These are phyloP conservation scores for Aureobasidium sp. DNA, from an alignment of 2,329 filamentous ascomycete genomes.

Conservation along the genomic window DNA sequence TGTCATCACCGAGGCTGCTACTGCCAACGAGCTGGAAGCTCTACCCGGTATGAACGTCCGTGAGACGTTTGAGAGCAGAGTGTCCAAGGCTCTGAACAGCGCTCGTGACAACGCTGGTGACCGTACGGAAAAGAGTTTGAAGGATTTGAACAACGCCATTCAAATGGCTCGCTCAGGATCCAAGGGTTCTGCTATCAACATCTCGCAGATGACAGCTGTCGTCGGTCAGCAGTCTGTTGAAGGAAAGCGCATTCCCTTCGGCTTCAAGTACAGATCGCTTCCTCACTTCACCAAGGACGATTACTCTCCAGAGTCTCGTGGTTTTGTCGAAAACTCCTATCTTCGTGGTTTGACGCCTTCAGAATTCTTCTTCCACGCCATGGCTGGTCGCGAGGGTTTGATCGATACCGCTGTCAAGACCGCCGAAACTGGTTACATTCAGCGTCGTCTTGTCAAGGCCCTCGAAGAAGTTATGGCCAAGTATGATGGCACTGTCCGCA, in stretches of 20 bases:
- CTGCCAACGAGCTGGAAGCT: conserved; percentile 81
- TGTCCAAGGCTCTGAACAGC: conserved; percentile 86
- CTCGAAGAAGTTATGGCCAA: conserved; percentile 96
- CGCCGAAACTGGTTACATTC: conserved; percentile 97
- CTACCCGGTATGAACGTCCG: conserved; percentile 96
- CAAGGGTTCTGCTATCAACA: conserved; percentile 98
- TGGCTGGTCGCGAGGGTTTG: conserved; percentile 99
- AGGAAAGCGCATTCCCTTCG: conserved; percentile 97
- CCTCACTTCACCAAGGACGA: conserved; percentile 99
- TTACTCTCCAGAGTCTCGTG: conserved; percentile 92
- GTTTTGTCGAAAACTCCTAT: conserved; percentile 98
- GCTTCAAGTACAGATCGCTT: conserved; percentile 95
- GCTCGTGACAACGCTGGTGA: conserved; percentile 96
- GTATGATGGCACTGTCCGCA: conserved; percentile 94
- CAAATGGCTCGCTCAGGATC: conserved; percentile 95
- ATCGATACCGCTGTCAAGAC: conserved; percentile 99
- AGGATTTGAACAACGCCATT: conserved; percentile 92
- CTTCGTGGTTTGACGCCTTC: conserved; percentile 88
- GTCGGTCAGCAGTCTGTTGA: conserved; percentile 98
- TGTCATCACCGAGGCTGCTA: conserved; percentile 66
- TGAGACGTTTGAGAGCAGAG: conserved; percentile 96
- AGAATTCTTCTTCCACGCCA: conserved; percentile 99
- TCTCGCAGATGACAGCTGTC: conserved; percentile 97
- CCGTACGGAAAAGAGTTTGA: conserved; percentile 81
- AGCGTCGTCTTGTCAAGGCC: conserved; percentile 95